These are phyloP conservation scores for Camelina laxa DNA, from an alignment of 345 rosid genomes.

Conservation along the genomic window DNA sequence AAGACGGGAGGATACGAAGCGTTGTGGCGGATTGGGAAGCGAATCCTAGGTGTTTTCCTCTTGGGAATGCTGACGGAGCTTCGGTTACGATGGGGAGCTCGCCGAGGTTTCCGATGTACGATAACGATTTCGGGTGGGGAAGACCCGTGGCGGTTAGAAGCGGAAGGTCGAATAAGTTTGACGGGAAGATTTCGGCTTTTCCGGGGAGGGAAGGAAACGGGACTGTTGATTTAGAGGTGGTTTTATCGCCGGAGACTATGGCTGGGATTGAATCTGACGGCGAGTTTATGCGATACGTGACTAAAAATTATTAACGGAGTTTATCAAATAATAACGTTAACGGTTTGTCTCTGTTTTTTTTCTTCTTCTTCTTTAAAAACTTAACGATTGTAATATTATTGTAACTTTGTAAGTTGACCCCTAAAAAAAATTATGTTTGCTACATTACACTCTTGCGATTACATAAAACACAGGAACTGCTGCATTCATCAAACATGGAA, in stretches of 20 bases:
- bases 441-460: not conserved
- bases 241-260: slow-evolving; percentile 85
- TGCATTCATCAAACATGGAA: not conserved
- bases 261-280: slow-evolving; percentile 68
- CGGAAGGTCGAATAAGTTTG: slow-evolving; percentile 86
- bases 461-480: not conserved
- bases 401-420: slow-evolving; percentile 40
- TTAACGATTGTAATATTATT: slow-evolving; percentile 28
- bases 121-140: slow-evolving; percentile 97
- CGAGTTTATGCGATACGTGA: slow-evolving; percentile 78
- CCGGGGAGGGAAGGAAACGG: slow-evolving; percentile 88
- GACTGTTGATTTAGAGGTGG: slow-evolving; percentile 80
- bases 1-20: slow-evolving; percentile 54
- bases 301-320: slow-evolving; percentile 28
- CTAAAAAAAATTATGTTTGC: not conserved
- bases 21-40: slow-evolving; percentile 70
- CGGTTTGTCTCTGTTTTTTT: slow-evolving; percentile 2
- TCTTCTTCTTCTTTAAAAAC: not conserved
- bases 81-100: slow-evolving; percentile 91
- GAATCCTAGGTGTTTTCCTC: slow-evolving; percentile 78
- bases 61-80: slow-evolving; percentile 91
- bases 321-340: slow-evolving; percentile 28
- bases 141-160: slow-evolving; percentile 85
- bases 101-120: slow-evolving; percentile 92
- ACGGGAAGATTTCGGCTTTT: slow-evolving; percentile 96